Conservation (phyloP, 2,329 filamentous ascomycete species). For the Colletotrichum sp. region DNA sequence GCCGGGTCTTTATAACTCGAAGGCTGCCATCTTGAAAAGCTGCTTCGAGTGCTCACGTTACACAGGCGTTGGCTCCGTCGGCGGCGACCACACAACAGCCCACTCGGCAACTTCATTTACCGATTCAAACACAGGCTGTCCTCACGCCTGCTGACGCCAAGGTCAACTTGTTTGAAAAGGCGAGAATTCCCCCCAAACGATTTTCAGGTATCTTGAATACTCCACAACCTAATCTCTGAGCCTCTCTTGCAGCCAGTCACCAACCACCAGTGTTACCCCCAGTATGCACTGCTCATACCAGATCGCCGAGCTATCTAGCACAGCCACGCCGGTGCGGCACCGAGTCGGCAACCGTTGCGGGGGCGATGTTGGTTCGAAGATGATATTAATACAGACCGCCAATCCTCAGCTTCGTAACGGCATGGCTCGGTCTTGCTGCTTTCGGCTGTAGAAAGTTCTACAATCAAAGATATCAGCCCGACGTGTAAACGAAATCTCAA, state of each 20-base stretch:
- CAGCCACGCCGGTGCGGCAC: slow-evolving; percentile 7
- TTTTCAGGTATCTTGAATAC: neutral
- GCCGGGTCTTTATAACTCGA: neutral
- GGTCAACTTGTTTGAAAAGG: neutral
- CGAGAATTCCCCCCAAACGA: neutral
- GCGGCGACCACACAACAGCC: neutral
- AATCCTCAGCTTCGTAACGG: neutral
- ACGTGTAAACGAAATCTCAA: neutral
- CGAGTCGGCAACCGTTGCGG: neutral
- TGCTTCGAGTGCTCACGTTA: neutral
- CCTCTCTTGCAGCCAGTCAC: neutral
- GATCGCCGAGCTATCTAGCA: neutral
- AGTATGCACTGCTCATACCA: neutral
- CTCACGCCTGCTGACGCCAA: neutral
- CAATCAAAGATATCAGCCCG: fast-evolving
- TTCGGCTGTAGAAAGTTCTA: fast-evolving
- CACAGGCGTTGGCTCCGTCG: neutral
- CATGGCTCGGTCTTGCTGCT: neutral
- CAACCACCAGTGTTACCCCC: neutral
- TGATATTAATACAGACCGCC: neutral
- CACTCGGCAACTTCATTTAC: neutral
- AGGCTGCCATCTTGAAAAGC: neutral
- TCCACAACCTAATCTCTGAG: neutral
- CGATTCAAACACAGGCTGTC: neutral
- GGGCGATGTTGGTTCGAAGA: neutral